A percentile compares a stretch with the other conserved stretches of the same genome.
Conservation (phyloP, 352 stramenopile species). For the Blastocystis hominis region DNA sequence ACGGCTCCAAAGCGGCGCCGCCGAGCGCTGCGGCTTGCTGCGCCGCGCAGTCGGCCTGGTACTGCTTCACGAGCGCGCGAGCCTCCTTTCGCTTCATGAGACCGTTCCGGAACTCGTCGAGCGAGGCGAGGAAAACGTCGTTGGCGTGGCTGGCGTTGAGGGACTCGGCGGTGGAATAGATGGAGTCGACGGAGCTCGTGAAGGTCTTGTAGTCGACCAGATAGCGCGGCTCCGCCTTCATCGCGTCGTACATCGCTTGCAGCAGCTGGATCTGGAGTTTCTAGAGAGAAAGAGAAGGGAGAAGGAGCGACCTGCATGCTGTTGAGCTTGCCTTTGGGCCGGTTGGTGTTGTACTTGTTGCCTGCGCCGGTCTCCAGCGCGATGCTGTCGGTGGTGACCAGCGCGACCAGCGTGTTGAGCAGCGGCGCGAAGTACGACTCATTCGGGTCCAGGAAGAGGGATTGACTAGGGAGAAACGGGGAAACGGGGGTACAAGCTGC, state of each 20-base stretch:
- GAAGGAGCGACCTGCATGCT: not conserved
- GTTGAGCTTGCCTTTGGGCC: conserved; percentile 10
- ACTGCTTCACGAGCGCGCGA: not conserved
- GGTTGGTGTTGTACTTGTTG: conserved; percentile 18
- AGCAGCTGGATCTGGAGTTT: not conserved
- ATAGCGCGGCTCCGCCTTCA: not conserved
- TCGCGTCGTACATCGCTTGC: not conserved
- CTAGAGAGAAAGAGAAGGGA: not conserved
- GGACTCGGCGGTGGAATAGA: not conserved
- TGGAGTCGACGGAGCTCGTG: not conserved
- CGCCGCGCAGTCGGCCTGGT: not conserved
- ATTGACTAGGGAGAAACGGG: not conserved
- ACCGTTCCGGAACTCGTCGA: not conserved
- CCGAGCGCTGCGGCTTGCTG: not conserved
- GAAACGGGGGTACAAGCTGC: not conserved
- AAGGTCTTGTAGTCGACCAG: conserved; percentile 31
- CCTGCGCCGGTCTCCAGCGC: not conserved
- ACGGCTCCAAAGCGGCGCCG: not conserved
- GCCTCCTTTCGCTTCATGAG: conserved; percentile 3
- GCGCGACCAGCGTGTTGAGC: not conserved
- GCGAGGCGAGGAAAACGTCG: not conserved
- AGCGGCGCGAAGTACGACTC: not conserved
- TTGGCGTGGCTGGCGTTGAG: not conserved
- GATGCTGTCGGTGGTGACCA: not conserved
- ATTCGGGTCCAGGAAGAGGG: not conserved